Evolutionary conservation across 2,329 filamentous ascomycete species (phyloP).

Genomic region (Arthroderma sp.): DNA sequence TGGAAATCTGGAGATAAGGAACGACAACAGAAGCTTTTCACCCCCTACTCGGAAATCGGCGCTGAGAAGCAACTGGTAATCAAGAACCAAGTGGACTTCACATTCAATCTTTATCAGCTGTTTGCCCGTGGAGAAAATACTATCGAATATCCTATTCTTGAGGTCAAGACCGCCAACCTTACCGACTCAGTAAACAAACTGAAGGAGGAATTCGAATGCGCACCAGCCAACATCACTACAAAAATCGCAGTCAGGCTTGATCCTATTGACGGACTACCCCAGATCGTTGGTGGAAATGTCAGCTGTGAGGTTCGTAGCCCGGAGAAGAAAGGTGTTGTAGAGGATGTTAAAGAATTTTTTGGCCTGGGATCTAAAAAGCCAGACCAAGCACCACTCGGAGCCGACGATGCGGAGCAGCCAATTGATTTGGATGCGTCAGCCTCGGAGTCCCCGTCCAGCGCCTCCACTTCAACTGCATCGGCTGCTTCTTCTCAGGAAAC

Average conservation of each 20-base stretch:
- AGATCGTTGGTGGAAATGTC: conserved; percentile 59
- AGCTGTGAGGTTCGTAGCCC: conserved; percentile 69
- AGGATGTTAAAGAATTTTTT: conserved; percentile 91
- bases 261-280: conserved; percentile 62
- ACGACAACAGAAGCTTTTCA: conserved; percentile 72
- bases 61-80: conserved; percentile 74
- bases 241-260: conserved; percentile 64
- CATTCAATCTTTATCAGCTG: conserved; percentile 66
- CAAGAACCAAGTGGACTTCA: conserved; percentile 68
- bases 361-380: conserved; percentile 87
- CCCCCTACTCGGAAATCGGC: conserved; percentile 60
- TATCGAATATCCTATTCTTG: conserved; percentile 48
- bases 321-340: conserved; percentile 68
- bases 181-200: conserved; percentile 69
- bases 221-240: conserved; percentile 62
- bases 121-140: conserved; percentile 34
- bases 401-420: conserved; percentile 38
- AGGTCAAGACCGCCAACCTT: conserved; percentile 68
- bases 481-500: conserved; percentile 32
- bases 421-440: conserved; percentile 32
- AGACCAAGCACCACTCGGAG: conserved; percentile 58
- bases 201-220: conserved; percentile 65
- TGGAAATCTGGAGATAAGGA: conserved; percentile 60
- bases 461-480: conserved; percentile 18
- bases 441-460: conserved; percentile 32